Evolutionary conservation across 331 rosid species (phyloP), one percentile per base, ranked within the genome.

Genomic region (Acacia pycnantha): DNA sequence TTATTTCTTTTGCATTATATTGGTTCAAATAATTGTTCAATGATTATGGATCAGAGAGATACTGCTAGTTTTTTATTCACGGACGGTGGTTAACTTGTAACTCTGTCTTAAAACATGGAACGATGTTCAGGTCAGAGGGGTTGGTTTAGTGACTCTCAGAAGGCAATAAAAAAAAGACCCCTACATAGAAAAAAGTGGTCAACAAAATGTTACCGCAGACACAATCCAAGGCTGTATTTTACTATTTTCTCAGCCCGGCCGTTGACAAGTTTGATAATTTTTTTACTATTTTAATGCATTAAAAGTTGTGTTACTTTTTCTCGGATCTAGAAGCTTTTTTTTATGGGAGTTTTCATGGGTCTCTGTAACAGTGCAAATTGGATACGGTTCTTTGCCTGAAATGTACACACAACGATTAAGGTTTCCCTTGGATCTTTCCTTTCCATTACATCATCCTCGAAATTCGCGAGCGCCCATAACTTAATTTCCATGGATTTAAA

Each of bases 21-120:
- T 29, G 44, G 16, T 22, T 41, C 66, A 76, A 75, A 85, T 81
- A 84, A 79, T 69, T 83, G 77, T 81, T 82, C 84, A 88, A 90
- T 88, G 87, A 90, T 90, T 81, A 73, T 84, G 22, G n/a, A 74
- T 27, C 78, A 70, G 83, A 70, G 82, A 81, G 77, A 81, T 84
- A 84, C 31, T 74, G 69, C 73, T 47, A 71, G 81, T 72, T 86
- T 86, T 82, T 86, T 84, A 84, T 77, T 76, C 80, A 31, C 35
- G 81, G 87, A 41, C 86, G 79, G 86, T 76, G 85, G 79, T 71
- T 78, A 86, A 47, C 65, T 53, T 14, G 56, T 18, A 31, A 9
- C 22, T 19, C 47, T 43, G 71, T 41, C 73, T 6, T 26, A 53
- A 77, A n/a, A 26, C 4, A 19, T 18, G 1, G 1, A 65, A 65